Evolutionary conservation across 371 early-diverging fungal species (phyloP).

Genomic region (Lichtheimia hyalospora): DNA sequence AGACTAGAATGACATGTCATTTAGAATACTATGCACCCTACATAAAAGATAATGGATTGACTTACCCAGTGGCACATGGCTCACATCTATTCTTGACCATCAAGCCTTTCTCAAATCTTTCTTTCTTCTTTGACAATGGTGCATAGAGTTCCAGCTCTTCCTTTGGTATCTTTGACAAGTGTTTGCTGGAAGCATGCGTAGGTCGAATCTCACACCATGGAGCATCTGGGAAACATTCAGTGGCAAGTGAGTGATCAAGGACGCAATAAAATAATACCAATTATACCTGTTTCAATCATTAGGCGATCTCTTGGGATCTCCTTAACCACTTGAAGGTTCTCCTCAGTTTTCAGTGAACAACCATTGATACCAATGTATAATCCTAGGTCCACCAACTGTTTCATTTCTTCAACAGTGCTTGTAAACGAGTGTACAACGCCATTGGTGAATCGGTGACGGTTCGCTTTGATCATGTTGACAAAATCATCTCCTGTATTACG

Average conservation of each 20-base stretch:
- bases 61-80: slow-evolving; percentile 75
- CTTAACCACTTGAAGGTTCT: slow-evolving; percentile 77
- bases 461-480: slow-evolving; percentile 50
- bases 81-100: slow-evolving; percentile 89
- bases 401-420: slow-evolving; percentile 79
- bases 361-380: slow-evolving; percentile 98
- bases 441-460: slow-evolving; percentile 64
- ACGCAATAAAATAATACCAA: neutral
- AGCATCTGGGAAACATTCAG: slow-evolving; percentile 57
- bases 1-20: slow-evolving; percentile 32
- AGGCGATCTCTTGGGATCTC: slow-evolving; percentile 83
- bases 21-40: neutral
- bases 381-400: slow-evolving; percentile 69
- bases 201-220: slow-evolving; percentile 96
- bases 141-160: slow-evolving; percentile 37
- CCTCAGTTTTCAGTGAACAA: slow-evolving; percentile 90
- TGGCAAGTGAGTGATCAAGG: neutral
- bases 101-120: slow-evolving; percentile 68
- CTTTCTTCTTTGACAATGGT: slow-evolving; percentile 66
- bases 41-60: slow-evolving; percentile 1
- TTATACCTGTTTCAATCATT: slow-evolving; percentile 86
- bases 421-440: slow-evolving; percentile 98
- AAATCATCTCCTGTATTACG: slow-evolving; percentile 77
- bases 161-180: slow-evolving; percentile 38
- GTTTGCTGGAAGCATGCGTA: slow-evolving; percentile 79